Evolutionary conservation across 2,329 filamentous ascomycete genomes (phyloP), one percentile per base, ranked within the genome.

Genomic region (Microascus cirrosus): DNA sequence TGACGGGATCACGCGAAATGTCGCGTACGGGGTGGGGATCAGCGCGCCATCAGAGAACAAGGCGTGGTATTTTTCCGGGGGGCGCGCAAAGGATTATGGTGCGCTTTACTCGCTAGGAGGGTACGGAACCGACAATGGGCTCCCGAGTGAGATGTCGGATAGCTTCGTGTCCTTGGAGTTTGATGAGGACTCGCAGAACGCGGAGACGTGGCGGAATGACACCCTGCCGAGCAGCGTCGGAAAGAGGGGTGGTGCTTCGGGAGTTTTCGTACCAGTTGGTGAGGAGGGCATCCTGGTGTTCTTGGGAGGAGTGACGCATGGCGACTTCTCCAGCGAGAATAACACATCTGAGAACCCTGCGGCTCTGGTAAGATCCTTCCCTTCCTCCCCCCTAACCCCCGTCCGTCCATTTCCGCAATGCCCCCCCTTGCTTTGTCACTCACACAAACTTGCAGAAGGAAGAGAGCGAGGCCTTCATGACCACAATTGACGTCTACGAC

Each of bases 241-340:
- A 4, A 79, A 79, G 1, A 79, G 87, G 18, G 82, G 84, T 3
- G 83, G 80, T 62, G 77, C 84, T 0, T 85, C 87, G 59, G 72
- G 87, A 1, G 83, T 87, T 1, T 90, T 86, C 85, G 78, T 95
- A 1, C 90, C 90, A 1, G 89, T 91, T 52, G 88, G 89, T 2
- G 73, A 80, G 18, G 75, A 90, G 63, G 90, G 90, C 1, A 84
- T 94, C 52, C 74, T 95, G 10, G 77, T 95, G 1, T 87, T 87
- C 2, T 73, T 95, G 0, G 89, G 88, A 7, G 90, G 90, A 13
- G 90, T 89, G 2, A 81, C 77, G 0, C 76, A 81, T 65, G 84
- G 85, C 0, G 73, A 79, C 25, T 85, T 77, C 60, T 61, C 24
- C 42, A n/a, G 11, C 6, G 13, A 15, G 10, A 62, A 22, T 22